phyloP scores from a whole-genome alignment of 768 basidiomycete species.

The Amanita polypyramis region DNA sequence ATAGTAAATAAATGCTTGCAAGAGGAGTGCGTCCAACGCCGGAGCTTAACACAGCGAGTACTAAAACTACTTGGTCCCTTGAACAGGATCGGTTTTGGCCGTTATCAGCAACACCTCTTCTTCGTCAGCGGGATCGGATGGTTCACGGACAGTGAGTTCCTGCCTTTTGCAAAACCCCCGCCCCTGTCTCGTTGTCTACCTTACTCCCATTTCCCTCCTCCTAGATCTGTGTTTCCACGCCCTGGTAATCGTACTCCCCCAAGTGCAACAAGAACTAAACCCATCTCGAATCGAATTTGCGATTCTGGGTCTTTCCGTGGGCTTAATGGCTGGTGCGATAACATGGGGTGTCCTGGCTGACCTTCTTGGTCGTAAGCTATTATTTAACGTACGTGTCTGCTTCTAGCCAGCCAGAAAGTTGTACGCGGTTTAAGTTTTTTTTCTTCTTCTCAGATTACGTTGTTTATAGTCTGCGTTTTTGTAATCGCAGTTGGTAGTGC shows the following conservation, averaged over 20 bases:
- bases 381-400: conserved; percentile 25
- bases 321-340: conserved; percentile 38
- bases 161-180: background rate
- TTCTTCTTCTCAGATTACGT: conserved; percentile 14
- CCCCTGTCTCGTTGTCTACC: background rate
- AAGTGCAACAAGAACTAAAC: conserved; percentile 31
- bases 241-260: conserved; percentile 33
- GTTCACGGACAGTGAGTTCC: conserved; percentile 34
- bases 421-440: background rate
- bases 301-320: conserved; percentile 35
- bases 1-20: conserved; percentile 4
- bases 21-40: background rate
- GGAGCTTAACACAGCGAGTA: background rate
- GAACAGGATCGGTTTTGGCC: conserved; percentile 36
- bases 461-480: conserved; percentile 33
- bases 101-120: conserved; percentile 39
- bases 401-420: background rate
- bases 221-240: conserved; percentile 37
- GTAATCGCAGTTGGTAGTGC: conserved; percentile 39
- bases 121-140: conserved; percentile 36
- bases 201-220: background rate
- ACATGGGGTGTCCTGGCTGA: conserved; percentile 41
- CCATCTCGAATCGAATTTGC: conserved; percentile 34
- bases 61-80: background rate
- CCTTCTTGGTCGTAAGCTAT: conserved; percentile 34